Conservation (phyloP, 176 grass and related monocot species). For the Avena atlantica region DNA sequence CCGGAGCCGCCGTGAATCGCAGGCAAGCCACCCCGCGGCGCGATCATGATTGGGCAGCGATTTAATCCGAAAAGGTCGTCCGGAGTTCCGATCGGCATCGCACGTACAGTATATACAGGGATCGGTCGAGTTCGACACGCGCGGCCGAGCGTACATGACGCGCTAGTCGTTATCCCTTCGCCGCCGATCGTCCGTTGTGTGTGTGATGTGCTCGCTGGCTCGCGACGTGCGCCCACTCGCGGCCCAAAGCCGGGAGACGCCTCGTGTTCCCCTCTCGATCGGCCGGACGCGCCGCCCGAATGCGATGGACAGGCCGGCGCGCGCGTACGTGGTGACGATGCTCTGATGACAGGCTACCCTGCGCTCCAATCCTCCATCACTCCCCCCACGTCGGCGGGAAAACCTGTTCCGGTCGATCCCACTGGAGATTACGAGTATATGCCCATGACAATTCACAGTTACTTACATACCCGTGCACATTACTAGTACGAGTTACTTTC, state of each 20-base stretch:
- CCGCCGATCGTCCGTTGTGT: neutral
- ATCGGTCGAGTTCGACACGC: neutral
- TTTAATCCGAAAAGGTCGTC: constrained; percentile 35
- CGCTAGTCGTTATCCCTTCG: too few relatives aligned
- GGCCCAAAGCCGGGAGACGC: neutral
- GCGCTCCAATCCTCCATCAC: neutral
- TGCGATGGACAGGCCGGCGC: neutral
- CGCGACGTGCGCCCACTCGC: neutral
- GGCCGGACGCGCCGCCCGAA: neutral
- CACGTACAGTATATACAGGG: neutral
- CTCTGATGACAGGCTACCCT: neutral
- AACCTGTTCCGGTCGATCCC: constrained; percentile 9
- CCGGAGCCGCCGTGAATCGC: constrained; percentile 20
- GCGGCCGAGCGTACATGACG: too few relatives aligned
- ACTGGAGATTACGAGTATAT: neutral
- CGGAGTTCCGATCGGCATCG: neutral
- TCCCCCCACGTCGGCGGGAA: neutral
- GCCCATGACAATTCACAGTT: constrained; percentile 7
- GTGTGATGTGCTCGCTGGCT: neutral
- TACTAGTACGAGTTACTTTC: too few relatives aligned
- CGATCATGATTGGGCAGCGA: neutral
- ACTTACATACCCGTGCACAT: constrained; percentile 9
- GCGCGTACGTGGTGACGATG: neutral
- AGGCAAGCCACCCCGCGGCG: neutral
- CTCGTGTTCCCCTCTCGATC: neutral